Conservation (phyloP, 371 early-diverging fungal genomes). For the Blakeslea trispora region DNA sequence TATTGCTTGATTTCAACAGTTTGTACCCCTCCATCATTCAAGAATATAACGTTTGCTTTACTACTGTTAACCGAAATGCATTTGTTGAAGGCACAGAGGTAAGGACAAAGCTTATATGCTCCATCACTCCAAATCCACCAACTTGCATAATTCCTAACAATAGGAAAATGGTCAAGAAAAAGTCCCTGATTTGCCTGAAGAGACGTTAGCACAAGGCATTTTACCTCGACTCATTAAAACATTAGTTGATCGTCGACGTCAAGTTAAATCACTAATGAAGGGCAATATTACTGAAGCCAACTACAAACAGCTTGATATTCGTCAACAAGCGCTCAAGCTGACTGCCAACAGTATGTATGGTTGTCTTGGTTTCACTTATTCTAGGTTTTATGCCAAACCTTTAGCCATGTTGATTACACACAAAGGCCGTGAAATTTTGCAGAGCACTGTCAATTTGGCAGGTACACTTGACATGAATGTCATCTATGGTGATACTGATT, state of each 20-base stretch:
- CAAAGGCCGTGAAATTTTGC: constrained; percentile 97
- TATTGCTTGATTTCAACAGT: constrained; percentile 99
- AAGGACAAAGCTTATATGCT: constrained; percentile 3
- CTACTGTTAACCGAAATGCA: constrained; percentile 80
- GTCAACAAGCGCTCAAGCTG: constrained; percentile 97
- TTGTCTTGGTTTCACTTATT: constrained; percentile 95
- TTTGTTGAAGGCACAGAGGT: constrained; percentile 15
- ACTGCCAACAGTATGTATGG: constrained; percentile 99
- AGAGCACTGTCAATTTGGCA: constrained; percentile 92
- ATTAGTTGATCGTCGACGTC: constrained; percentile 89
- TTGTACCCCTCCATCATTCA: constrained; percentile 99
- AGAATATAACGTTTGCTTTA: constrained; percentile 99
- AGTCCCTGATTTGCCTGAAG: constrained; percentile 80
- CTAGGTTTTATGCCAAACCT: constrained; percentile 98
- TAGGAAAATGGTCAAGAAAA: constrained; percentile 55
- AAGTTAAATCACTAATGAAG: constrained; percentile 94
- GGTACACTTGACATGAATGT: constrained; percentile 80
- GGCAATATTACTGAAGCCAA: constrained; percentile 61
- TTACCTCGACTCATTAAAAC: constrained; percentile 91
- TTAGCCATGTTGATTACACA: constrained; percentile 98
- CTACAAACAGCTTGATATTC: constrained; percentile 80
- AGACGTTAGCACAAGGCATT: constrained; percentile 70
- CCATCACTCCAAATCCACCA: too few relatives aligned
- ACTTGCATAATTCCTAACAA: background rate
- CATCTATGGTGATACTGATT: constrained; percentile 99